These are phyloP conservation scores for Penicillium turbatum DNA, from an alignment of 495 filamentous ascomycete genomes.

Conservation along the genomic window DNA sequence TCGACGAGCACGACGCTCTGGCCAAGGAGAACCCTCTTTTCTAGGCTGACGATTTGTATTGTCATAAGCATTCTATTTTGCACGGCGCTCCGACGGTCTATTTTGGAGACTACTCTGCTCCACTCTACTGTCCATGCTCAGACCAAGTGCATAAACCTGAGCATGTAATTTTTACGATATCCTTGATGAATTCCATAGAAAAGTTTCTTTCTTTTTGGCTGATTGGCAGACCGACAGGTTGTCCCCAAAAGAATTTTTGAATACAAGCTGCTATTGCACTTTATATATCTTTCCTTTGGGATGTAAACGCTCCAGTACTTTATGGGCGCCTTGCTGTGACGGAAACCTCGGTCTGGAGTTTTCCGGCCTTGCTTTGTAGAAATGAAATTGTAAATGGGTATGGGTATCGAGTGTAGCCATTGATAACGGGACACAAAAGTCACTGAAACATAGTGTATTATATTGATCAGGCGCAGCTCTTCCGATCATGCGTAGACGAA, in stretches of 20 bases:
- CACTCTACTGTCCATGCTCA: conserved; percentile 14
- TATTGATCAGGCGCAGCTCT: not conserved
- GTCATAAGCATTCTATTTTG: conserved; percentile 20
- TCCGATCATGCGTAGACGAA: not conserved
- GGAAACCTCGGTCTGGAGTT: not conserved
- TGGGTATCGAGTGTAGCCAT: conserved; percentile 24
- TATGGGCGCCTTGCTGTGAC: not conserved
- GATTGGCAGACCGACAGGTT: not conserved
- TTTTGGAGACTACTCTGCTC: conserved; percentile 11
- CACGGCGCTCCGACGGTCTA: conserved; percentile 18
- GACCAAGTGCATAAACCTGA: conserved; percentile 9
- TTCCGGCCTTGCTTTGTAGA: not conserved
- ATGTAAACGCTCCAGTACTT: not conserved
- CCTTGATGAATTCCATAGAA: conserved; percentile 32
- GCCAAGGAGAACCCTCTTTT: conserved; percentile 51
- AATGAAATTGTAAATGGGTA: not conserved
- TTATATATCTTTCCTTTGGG: not conserved
- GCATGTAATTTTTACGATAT: conserved; percentile 26
- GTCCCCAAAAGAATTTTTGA: not conserved
- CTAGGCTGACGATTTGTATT: conserved; percentile 23
- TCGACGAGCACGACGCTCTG: conserved; percentile 83
- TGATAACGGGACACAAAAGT: conserved; percentile 9
- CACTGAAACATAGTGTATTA: conserved; percentile 3
- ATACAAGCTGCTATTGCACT: not conserved
- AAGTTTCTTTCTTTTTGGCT: conserved; percentile 14